Conservation (phyloP, 306 rosid genomes). For the Aeschynomene evenia region DNA sequence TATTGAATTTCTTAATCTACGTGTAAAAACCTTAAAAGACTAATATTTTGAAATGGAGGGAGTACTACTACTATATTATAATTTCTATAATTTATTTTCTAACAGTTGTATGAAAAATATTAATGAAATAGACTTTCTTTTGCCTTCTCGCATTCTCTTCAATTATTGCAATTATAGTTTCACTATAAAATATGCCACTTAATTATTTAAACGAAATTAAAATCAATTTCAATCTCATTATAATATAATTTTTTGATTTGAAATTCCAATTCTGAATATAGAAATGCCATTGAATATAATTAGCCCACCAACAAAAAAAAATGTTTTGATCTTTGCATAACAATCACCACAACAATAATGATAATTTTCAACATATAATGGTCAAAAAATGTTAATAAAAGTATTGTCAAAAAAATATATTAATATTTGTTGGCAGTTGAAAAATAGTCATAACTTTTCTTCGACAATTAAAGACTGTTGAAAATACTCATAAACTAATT, state of each 20-base stretch:
- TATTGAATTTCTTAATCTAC: too few relatives aligned
- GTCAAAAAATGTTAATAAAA: too few relatives aligned
- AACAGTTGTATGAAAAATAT: not conserved
- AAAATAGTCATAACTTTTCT: too few relatives aligned
- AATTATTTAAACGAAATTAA: not conserved
- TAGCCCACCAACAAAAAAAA: not conserved
- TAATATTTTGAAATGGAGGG: too few relatives aligned
- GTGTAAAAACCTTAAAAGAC: too few relatives aligned
- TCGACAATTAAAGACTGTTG: too few relatives aligned
- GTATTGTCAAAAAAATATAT: too few relatives aligned
- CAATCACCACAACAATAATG: too few relatives aligned
- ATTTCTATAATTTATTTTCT: not conserved
- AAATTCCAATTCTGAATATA: not conserved
- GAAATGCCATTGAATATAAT: not conserved
- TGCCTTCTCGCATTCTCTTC: not conserved
- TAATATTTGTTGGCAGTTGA: too few relatives aligned
- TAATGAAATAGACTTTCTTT: not conserved
- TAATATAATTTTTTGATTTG: slow-evolving; percentile 6
- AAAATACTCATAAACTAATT: too few relatives aligned
- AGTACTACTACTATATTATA: too few relatives aligned
- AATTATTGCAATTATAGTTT: not conserved
- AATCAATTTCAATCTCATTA: not conserved
- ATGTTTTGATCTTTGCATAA: not conserved
- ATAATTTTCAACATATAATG: too few relatives aligned
- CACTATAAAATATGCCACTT: not conserved